Conservation (phyloP, 2,329 filamentous ascomycete species). For the Tolypocladium tundrense region DNA sequence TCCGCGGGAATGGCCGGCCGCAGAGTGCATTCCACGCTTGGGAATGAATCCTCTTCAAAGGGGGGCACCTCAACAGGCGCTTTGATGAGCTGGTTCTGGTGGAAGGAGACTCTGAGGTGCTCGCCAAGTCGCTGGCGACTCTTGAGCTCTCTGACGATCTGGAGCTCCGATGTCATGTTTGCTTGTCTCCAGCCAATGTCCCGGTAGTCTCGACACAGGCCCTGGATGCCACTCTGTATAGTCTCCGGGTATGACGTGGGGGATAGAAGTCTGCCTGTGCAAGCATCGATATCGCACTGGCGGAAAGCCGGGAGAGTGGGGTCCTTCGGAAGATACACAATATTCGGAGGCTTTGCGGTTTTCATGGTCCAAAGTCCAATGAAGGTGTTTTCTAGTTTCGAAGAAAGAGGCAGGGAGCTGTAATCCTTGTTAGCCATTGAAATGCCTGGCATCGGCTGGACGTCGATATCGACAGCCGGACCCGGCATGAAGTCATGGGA, state of each 20-base stretch:
- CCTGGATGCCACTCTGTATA: constrained; percentile 3
- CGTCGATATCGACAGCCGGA: too few species aligned
- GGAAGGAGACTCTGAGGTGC: neutral
- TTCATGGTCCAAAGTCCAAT: neutral
- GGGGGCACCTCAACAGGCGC: neutral
- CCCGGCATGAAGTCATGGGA: too few species aligned
- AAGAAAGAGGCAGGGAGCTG: neutral
- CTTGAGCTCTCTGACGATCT: constrained; percentile 14
- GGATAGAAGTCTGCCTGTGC: constrained; percentile 21
- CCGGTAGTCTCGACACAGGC: constrained; percentile 3
- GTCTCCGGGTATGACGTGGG: constrained; percentile 23
- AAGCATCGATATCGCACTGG: constrained; percentile 26
- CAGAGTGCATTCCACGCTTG: constrained; percentile 24
- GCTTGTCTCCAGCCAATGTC: constrained; percentile 16
- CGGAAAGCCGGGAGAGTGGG: neutral
- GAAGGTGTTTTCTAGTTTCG: neutral
- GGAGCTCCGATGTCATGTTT: constrained; percentile 16
- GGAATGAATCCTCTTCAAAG: constrained; percentile 11
- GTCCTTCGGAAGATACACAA: neutral
- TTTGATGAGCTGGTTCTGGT: neutral
- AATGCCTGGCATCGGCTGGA: neutral
- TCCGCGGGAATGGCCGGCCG: constrained; percentile 30
- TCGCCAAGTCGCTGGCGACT: constrained; percentile 10
- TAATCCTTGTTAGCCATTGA: neutral
- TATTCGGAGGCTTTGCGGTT: neutral